Conservation (phyloP, 2,329 filamentous ascomycete species). For the Sclerotinia borealis region DNA sequence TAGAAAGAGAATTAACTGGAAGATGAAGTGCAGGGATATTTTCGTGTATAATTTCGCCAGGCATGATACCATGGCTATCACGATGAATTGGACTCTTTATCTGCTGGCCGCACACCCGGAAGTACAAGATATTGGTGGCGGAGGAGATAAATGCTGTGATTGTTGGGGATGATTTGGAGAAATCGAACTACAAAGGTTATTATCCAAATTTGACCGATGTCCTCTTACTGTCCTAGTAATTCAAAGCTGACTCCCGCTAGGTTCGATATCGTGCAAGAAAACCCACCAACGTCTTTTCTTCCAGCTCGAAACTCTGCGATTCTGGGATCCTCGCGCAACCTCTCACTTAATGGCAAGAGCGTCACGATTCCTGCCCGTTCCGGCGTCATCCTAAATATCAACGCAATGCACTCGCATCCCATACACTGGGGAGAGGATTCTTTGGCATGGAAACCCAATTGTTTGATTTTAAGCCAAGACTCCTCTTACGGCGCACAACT, state of each 20-base stretch:
- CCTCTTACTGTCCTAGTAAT: slow-evolving; percentile 34
- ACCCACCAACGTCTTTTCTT: no score
- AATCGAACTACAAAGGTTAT: slow-evolving; percentile 34
- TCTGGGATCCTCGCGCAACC: neutral
- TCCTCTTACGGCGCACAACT: neutral
- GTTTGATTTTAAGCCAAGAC: neutral
- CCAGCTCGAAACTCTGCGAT: slow-evolving; percentile 1
- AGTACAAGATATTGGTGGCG: slow-evolving; percentile 20
- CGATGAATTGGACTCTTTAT: slow-evolving; percentile 25
- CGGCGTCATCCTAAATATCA: neutral
- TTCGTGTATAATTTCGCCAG: slow-evolving; percentile 32
- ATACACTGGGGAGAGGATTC: neutral
- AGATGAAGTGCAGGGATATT: slow-evolving; percentile 31
- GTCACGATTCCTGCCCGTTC: neutral
- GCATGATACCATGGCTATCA: slow-evolving; percentile 32
- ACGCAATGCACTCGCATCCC: neutral
- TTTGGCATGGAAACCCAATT: neutral
- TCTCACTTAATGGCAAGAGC: neutral
- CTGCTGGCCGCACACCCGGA: slow-evolving; percentile 23
- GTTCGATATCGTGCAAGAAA: neutral
- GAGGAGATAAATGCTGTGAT: slow-evolving; percentile 22
- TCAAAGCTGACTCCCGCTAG: neutral
- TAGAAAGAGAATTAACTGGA: slow-evolving; percentile 30
- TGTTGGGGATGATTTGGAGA: slow-evolving; percentile 23
- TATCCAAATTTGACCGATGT: slow-evolving; percentile 39